A percentile compares a stretch with the other conserved stretches of the same genome.
Evolutionary conservation across 192 early-diverging fungal species (phyloP).

Genomic region (Dimargaris verticillata): DNA sequence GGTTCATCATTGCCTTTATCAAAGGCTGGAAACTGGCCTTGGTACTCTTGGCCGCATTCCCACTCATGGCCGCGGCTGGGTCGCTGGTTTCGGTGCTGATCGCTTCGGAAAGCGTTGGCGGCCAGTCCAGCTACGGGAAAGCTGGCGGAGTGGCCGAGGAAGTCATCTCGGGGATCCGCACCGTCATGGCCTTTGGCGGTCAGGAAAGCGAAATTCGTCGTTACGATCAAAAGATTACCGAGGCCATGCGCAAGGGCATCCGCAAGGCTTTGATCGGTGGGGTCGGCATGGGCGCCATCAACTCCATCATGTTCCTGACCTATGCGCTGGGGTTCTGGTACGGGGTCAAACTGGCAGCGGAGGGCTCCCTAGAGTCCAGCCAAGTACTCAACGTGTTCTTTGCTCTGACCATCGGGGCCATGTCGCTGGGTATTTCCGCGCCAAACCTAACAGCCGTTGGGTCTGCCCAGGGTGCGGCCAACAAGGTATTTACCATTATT

Average conservation of each 20-base stretch:
- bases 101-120: constrained; percentile 23
- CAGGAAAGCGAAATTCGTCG: constrained; percentile 47
- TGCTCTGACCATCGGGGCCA: constrained; percentile 69
- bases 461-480: constrained; percentile 66
- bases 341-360: constrained; percentile 42
- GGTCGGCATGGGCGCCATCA: constrained; percentile 51
- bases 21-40: constrained; percentile 69
- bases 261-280: constrained; percentile 43
- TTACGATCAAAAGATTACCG: constrained; percentile 41
- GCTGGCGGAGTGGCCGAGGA: constrained; percentile 80
- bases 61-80: constrained; percentile 41
- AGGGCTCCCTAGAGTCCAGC: constrained; percentile 26
- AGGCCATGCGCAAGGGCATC: constrained; percentile 44
- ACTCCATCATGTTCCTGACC: constrained; percentile 54
- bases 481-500: constrained; percentile 61
- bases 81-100: constrained; percentile 40
- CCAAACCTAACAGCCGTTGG: constrained; percentile 58
- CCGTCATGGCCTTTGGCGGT: constrained; percentile 73
- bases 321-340: constrained; percentile 79
- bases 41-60: constrained; percentile 61
- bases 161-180: constrained; percentile 64
- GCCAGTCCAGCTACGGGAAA: constrained; percentile 55
- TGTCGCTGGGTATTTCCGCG: constrained; percentile 49
- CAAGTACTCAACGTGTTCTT: constrained; percentile 72
- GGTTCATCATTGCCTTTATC: constrained; percentile 61